Evolutionary conservation across 1,284 basidiomycete species (phyloP), one percentile per base, ranked within the genome.

Genomic region (Boletus mariae): DNA sequence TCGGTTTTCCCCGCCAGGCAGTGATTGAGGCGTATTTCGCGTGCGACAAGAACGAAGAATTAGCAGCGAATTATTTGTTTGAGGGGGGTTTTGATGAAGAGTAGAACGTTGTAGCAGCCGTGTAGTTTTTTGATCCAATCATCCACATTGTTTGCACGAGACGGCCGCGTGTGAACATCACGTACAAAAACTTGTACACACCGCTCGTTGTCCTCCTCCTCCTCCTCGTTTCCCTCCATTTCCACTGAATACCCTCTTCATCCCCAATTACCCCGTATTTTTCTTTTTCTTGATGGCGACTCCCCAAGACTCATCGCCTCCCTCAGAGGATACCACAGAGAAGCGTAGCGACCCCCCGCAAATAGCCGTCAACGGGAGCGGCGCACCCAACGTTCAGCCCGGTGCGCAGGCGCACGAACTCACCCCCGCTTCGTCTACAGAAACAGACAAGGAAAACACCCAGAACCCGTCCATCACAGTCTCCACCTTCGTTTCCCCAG

Each of bases 21-120:
- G 94, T 80, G 5, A 73, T 93, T 42, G 84, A 96, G 70, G 94
- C 94, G 1, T 98, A 91, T 74, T 82, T 94, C 73, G 86, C 87
- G 5, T 97, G 94, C 71, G 94, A 94, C 71, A 94, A 92, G 80
- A 93, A 98, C 66, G 94, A 98, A 73, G 93, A 96, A 69, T 73
- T 95, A 41, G 93, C 94, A 2, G 94, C 94, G 20, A 96, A 95
- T 67, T 95, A 87, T 65, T 72, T 95, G 63, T 94, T 95, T 62
- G 93, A 95, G 75, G 56, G 75, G 75, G 34, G 87, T 84, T 61
- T 44, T 29, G 26, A 26, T 1, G 87, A 88, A 2, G 61, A 61
- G 31, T 34, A 34, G 44, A 44, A 7, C 20, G 20, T 20, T 20
- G 20, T 20, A 20, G 20, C 20, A 13, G 32, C 48, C 23, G 34